Conservation (phyloP, 2,329 filamentous ascomycete species). For the Diaporthe amygdali region DNA sequence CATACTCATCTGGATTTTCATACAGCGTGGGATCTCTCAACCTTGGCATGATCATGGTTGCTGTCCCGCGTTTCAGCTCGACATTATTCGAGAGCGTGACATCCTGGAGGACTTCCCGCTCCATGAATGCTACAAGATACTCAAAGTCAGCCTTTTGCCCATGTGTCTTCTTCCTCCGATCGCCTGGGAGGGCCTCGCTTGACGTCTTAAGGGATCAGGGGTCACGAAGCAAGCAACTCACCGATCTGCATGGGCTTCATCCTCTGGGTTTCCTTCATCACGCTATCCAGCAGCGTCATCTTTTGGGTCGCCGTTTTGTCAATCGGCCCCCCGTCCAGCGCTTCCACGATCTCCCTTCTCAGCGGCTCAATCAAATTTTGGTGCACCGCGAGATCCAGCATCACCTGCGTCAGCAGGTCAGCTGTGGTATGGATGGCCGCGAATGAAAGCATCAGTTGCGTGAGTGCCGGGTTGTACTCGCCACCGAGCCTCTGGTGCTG, state of each 20-base stretch:
- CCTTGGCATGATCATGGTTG: background rate
- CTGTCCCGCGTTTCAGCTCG: background rate
- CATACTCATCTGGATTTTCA: slow-evolving; percentile 31
- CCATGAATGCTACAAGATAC: background rate
- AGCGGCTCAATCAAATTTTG: slow-evolving; percentile 46
- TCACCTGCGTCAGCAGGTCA: slow-evolving; percentile 38
- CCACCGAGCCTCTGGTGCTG: slow-evolving; percentile 28
- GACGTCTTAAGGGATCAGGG: background rate
- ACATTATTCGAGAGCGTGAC: background rate
- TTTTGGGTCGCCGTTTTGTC: slow-evolving; percentile 41
- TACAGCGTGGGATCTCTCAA: slow-evolving; percentile 22
- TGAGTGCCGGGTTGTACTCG: slow-evolving; percentile 37
- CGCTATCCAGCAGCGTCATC: slow-evolving; percentile 46
- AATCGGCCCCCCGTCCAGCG: slow-evolving; percentile 32
- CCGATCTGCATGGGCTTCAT: slow-evolving; percentile 23
- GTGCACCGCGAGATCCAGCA: slow-evolving; percentile 46
- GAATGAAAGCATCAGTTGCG: slow-evolving; percentile 41
- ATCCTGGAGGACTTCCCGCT: background rate
- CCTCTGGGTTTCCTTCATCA: slow-evolving; percentile 45
- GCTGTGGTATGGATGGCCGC: slow-evolving; percentile 49
- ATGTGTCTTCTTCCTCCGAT: background rate
- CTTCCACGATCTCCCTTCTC: background rate
- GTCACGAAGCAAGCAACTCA: background rate
- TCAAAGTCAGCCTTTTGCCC: background rate
- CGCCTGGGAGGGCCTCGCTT: background rate